Conservation (phyloP, 192 early-diverging fungal species). For the Umbelopsis vinacea region DNA sequence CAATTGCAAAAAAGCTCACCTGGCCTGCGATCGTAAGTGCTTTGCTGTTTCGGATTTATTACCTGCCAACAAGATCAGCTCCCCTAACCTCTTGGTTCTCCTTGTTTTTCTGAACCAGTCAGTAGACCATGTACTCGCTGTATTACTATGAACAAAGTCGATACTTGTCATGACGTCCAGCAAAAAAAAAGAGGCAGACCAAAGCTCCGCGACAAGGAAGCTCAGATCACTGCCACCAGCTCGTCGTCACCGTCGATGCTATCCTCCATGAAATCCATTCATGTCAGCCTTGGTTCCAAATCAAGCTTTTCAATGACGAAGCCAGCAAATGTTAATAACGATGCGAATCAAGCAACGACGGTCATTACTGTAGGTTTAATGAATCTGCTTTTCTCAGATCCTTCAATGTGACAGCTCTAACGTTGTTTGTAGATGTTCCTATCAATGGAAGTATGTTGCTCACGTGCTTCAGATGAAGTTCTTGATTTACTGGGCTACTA, state of each 20-base stretch:
- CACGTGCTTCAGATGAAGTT: slow-evolving; percentile 56
- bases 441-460: slow-evolving; percentile 53
- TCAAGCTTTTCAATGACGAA: slow-evolving; percentile 15
- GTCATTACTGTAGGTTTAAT: slow-evolving; percentile 6
- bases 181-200: slow-evolving; percentile 89
- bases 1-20: slow-evolving; percentile 87
- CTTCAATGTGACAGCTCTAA: neutral
- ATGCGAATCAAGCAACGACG: neutral
- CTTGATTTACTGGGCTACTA: slow-evolving; percentile 49
- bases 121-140: slow-evolving; percentile 84
- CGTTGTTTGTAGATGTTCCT: slow-evolving; percentile 40
- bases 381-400: neutral
- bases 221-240: neutral
- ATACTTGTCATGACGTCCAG: slow-evolving; percentile 82
- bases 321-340: neutral
- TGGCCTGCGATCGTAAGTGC: slow-evolving; percentile 82
- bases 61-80: neutral
- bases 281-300: slow-evolving; percentile 1
- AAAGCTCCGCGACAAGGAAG: slow-evolving; percentile 66
- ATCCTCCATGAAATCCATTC: slow-evolving; percentile 14
- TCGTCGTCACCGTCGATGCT: neutral
- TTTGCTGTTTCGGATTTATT: too few relatives aligned
- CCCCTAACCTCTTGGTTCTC: slow-evolving; percentile 45
- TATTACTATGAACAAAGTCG: slow-evolving; percentile 69
- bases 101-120: slow-evolving; percentile 41